Conservation (phyloP, 75 land plant species). For the Azolla pinnata region DNA sequence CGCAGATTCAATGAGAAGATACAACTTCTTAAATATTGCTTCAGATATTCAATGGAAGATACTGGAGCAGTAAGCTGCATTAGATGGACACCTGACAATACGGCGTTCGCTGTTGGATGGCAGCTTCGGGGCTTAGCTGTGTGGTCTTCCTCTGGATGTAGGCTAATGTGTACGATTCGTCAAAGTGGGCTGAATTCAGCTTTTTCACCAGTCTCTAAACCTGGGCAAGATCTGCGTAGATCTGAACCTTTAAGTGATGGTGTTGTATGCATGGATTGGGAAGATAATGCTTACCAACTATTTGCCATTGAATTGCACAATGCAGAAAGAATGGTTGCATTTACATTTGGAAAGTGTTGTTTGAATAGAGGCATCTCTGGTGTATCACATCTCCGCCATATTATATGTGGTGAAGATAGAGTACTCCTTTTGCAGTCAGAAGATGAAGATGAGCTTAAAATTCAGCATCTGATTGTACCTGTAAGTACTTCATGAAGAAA, state of each 20-base stretch:
- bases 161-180: slow-evolving; percentile 94
- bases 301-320: slow-evolving; percentile 69
- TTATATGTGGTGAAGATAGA: slow-evolving; percentile 90
- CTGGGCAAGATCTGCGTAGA: slow-evolving; percentile 46
- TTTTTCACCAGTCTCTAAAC: slow-evolving; percentile 56
- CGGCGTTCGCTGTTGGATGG: slow-evolving; percentile 98
- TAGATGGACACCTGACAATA: slow-evolving; percentile 89
- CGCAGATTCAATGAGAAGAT: too few relatives aligned
- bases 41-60: slow-evolving; percentile 87
- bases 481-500: slow-evolving; percentile 28
- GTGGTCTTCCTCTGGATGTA: slow-evolving; percentile 96
- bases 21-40: too few relatives aligned
- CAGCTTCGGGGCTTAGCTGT: slow-evolving; percentile 81
- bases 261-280: slow-evolving; percentile 78
- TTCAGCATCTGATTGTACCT: slow-evolving; percentile 81
- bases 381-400: slow-evolving; percentile 57
- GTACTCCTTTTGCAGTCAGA: slow-evolving; percentile 82
- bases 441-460: slow-evolving; percentile 81
- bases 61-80: slow-evolving; percentile 88
- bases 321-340: slow-evolving; percentile 55
- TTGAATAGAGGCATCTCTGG: slow-evolving; percentile 75
- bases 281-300: slow-evolving; percentile 78
- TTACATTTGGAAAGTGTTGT: slow-evolving; percentile 92
- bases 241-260: slow-evolving; percentile 85
- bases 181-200: slow-evolving; percentile 77